These are phyloP conservation scores for Penicillium hordei DNA, from an alignment of 2,329 filamentous ascomycete species.

Conservation along the genomic window DNA sequence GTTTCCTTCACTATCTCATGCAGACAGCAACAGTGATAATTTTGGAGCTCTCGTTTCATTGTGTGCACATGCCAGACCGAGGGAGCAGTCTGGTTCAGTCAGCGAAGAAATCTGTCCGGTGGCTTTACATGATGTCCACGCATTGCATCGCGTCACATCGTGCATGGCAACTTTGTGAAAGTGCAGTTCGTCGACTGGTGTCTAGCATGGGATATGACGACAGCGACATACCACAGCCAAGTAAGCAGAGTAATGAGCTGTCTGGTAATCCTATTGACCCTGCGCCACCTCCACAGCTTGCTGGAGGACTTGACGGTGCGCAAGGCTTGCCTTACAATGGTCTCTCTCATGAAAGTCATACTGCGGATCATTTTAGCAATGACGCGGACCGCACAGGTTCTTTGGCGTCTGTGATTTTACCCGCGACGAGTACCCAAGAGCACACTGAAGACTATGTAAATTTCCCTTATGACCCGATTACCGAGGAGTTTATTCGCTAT, in stretches of 20 bases:
- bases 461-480: conserved; percentile 1
- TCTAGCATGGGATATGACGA: conserved; percentile 18
- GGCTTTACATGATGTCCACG: too few species aligned
- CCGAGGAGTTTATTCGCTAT: neutral
- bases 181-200: conserved; percentile 22
- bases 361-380: neutral
- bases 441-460: neutral
- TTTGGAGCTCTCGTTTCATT: conserved; percentile 38
- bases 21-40: conserved; percentile 41
- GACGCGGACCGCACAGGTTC: neutral
- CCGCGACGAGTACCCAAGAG: neutral
- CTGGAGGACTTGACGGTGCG: neutral
- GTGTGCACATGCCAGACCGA: neutral
- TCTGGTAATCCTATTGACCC: neutral
- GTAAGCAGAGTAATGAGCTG: neutral
- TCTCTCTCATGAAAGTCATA: neutral
- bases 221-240: conserved; percentile 1
- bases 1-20: conserved; percentile 41
- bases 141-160: conserved; percentile 29
- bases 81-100: too few species aligned
- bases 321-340: neutral
- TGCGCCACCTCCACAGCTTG: neutral
- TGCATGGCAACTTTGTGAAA: conserved; percentile 35
- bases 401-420: neutral
- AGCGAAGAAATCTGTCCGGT: too few species aligned